Base-by-base conservation (phyloP, 2,329 filamentous ascomycete genomes). In the Phaeomoniella chlamydospora region DNA sequence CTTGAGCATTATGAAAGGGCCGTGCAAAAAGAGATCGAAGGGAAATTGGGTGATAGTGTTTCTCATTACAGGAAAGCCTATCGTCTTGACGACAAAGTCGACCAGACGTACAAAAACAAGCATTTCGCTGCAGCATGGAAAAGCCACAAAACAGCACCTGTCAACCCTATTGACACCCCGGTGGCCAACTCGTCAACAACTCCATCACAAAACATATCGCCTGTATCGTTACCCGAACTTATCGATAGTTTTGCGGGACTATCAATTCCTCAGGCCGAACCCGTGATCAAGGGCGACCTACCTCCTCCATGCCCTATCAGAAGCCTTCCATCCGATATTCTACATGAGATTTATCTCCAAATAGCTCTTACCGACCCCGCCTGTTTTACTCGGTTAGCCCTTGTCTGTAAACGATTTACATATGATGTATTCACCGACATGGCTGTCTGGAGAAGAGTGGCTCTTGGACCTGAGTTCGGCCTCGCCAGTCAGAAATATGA, bases 1-100 rank as follows among this genome's bases (percentile, higher is more conserved):
- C 60, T 98, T 12, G 90, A 96, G 48, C 83, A 94, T 55, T 96
- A 90, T 49, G 90, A 96, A 54, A 75, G 74, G 52, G 90, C 88
- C 3, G 87, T 94, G 38, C 81, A 92, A 58, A 86, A 78, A 56
- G 90, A 98, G 59, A 72, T 70, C 0, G 74, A 81, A 48, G 90
- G 90, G 1, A 90, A 75, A 43, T 66, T 96, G 35, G 86, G 87
- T 4, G 88, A 96, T 43, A 96, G 88, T 52, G 56, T 98, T 37
- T 75, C 72, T 44, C 70, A 92, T 35, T 98, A 98, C 56, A 75
- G 90, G 33, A 86, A 80, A 55, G 90, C 90, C 1, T 96, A 93
- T 55, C 76, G 80, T 54, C 73, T 98, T 57, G 90, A 96, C 53
- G 69, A 77, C 38, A 65, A 68, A 11, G 88, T 98, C 36, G 86